phyloP scores from a whole-genome alignment of 176 grass and related monocot species.

The Hordeum marinum region DNA sequence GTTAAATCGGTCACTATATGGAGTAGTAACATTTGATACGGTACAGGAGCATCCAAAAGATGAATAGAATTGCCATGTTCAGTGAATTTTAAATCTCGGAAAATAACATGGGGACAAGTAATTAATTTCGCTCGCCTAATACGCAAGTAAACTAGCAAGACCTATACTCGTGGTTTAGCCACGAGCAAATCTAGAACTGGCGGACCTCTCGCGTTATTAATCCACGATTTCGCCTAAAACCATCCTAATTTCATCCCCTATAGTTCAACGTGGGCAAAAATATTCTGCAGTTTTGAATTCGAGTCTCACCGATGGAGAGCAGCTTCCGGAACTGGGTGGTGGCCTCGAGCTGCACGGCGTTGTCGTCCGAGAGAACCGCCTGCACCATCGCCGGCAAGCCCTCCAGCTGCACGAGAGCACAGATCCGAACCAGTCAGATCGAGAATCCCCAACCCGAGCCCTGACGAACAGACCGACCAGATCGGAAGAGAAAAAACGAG shows the following conservation, averaged over 20 bases:
- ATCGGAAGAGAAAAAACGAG: neutral
- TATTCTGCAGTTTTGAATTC: neutral
- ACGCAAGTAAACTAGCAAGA: neutral
- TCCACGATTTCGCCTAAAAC: neutral
- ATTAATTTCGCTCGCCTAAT: neutral
- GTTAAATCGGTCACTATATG: neutral
- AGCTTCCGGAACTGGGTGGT: slow-evolving; percentile 88
- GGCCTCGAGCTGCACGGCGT: slow-evolving; percentile 54
- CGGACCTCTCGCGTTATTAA: neutral
- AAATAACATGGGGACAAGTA: neutral
- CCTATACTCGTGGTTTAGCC: neutral
- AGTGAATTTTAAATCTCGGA: neutral
- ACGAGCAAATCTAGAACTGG: neutral
- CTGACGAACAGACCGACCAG: slow-evolving; percentile 6
- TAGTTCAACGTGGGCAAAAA: neutral
- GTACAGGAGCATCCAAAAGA: neutral
- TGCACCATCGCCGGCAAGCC: slow-evolving; percentile 69
- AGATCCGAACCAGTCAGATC: slow-evolving; percentile 39
- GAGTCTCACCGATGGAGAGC: slow-evolving; percentile 70
- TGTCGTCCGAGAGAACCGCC: slow-evolving; percentile 71
- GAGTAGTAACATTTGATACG: neutral
- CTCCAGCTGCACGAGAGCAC: slow-evolving; percentile 42
- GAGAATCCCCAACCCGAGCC: neutral
- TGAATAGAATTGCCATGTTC: neutral
- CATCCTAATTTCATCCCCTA: neutral